These are phyloP conservation scores for Gossypium australe DNA, from an alignment of 345 rosid species.

Conservation along the genomic window DNA sequence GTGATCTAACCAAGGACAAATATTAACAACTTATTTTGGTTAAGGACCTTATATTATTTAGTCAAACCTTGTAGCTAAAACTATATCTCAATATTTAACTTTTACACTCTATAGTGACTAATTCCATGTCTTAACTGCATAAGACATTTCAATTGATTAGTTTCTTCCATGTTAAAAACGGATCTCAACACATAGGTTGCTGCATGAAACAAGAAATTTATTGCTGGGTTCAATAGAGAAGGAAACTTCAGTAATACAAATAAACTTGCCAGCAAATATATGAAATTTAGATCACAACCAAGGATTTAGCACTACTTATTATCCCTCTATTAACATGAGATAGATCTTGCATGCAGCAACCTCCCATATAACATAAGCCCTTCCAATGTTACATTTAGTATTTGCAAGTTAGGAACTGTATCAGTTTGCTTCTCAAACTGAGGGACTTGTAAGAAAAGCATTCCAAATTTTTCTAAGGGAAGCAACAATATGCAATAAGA, in stretches of 20 bases:
- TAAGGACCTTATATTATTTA: background rate
- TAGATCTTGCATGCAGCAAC: background rate
- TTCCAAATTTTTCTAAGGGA: background rate
- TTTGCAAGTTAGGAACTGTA: background rate
- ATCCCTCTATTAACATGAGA: background rate
- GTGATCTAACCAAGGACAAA: background rate
- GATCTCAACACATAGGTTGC: background rate
- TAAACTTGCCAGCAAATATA: background rate
- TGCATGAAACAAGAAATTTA: background rate
- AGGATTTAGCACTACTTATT: background rate
- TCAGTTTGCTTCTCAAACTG: background rate
- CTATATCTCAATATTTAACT: background rate
- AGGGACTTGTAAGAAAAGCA: background rate
- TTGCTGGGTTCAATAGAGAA: background rate
- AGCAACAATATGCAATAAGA: background rate
- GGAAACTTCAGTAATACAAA: background rate
- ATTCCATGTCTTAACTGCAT: background rate
- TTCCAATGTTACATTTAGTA: background rate
- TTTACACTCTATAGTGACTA: background rate
- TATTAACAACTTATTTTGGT: conserved; percentile 1
- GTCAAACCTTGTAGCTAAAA: background rate
- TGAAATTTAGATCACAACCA: background rate
- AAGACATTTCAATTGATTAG: background rate
- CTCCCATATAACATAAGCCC: background rate
- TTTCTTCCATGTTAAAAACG: background rate